Base-by-base conservation (phyloP, 2,329 filamentous ascomycete genomes). In the Penicillium corylophilum region DNA sequence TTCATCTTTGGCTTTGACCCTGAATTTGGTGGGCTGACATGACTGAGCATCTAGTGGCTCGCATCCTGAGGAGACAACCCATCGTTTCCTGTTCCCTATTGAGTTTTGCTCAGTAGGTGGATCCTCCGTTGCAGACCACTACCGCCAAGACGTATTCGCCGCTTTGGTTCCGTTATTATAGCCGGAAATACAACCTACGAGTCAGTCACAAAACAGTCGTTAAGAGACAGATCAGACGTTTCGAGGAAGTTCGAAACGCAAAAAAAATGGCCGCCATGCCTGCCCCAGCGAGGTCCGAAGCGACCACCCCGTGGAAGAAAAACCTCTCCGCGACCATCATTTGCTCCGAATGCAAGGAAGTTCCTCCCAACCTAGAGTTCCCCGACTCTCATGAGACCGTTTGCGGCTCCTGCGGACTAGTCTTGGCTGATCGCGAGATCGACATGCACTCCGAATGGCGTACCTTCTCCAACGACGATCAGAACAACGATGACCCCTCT, bases 381-480 rank as follows among this genome's bases (percentile, higher is more conserved):
- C 94, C 97, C 70, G 94, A 93, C 69, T 91, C 91, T 5, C 89
- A 86, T 59, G 94, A 99, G 72, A 89, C 95, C 70, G 90, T 99
- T 49, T 99, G 94, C 70, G 88, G 83, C 52, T 90, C 88, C 55
- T 99, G 94, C 66, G 94, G 94, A 33, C 80, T 96, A 29, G 94
- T 99, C 5, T 82, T 99, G 26, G 88, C 89, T 54, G 89, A 93
- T 66, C 88, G 90, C 60, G 91, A 94, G 70, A 92, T 99, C 67
- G 95, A 99, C 70, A 95, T 90, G 55, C 88, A 95, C 56, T 96
- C 91, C 43, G 94, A 99, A 77, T 99, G 94, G 94, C 90, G 94
- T 70, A 99, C 94, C 1, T 99, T 99, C 76, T 91, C 92, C 69
- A 97, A 97, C 70, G 94, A 99, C 68, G 95, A 99, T 70, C 90